These are phyloP conservation scores for Porpolomopsis calyptriformis DNA, from an alignment of 768 basidiomycete genomes.

Conservation along the genomic window DNA sequence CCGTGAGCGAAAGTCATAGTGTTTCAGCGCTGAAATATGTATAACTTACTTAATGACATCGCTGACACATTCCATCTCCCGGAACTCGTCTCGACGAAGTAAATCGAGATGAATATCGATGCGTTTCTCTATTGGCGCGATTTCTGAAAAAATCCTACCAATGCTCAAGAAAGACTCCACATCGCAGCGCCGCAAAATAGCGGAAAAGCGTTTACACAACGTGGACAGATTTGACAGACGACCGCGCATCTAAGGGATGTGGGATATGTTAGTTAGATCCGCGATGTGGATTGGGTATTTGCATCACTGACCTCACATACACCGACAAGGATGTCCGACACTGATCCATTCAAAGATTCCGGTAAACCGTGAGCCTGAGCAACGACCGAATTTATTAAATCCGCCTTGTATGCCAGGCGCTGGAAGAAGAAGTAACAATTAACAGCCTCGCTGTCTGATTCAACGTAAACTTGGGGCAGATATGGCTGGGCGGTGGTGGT, in stretches of 20 bases:
- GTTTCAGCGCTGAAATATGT: background rate
- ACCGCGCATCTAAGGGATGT: constrained; percentile 56
- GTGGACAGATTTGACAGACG: constrained; percentile 71
- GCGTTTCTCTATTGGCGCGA: constrained; percentile 80
- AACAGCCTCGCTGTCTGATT: constrained; percentile 82
- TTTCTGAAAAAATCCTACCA: constrained; percentile 74
- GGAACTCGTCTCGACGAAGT: constrained; percentile 79
- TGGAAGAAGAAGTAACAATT: constrained; percentile 90
- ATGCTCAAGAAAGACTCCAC: constrained; percentile 78
- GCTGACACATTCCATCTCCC: constrained; percentile 85
- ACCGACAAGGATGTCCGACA: constrained; percentile 82
- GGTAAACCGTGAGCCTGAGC: constrained; percentile 78
- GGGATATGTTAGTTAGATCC: background rate
- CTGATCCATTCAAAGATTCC: constrained; percentile 69
- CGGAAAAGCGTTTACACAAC: constrained; percentile 83
- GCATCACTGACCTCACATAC: constrained; percentile 72
- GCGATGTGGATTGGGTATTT: background rate
- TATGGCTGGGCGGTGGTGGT: constrained; percentile 55
- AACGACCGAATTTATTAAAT: constrained; percentile 74
- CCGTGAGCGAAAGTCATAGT: background rate
- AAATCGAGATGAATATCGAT: constrained; percentile 87
- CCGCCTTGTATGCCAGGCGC: constrained; percentile 75
- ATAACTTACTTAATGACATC: constrained; percentile 73
- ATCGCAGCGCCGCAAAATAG: constrained; percentile 69
- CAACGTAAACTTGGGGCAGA: constrained; percentile 81